Evolutionary conservation across 768 basidiomycete species (phyloP).

Genomic region (Pleurotus djamor): DNA sequence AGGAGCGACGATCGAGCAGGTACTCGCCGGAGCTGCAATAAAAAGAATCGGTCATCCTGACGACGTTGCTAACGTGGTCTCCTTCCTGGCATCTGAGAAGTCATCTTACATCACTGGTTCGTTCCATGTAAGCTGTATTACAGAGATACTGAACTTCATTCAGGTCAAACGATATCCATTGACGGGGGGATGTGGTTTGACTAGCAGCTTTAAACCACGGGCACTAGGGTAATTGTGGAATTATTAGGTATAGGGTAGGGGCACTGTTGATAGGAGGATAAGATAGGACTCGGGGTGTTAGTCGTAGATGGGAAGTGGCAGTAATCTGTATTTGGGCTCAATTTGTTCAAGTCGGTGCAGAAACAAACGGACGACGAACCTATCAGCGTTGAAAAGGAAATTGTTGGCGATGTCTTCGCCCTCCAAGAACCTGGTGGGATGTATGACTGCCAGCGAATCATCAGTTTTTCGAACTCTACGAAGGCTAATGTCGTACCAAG

Average conservation of each 20-base stretch:
- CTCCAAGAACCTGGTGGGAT: constrained; percentile 86
- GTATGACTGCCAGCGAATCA: constrained; percentile 54
- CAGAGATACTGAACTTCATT: background rate
- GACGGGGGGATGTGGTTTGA: constrained; percentile 2
- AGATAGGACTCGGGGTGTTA: constrained; percentile 19
- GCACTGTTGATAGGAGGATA: background rate
- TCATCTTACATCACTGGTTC: constrained; percentile 31
- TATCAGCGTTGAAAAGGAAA: constrained; percentile 89
- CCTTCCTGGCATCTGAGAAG: constrained; percentile 30
- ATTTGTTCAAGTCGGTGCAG: constrained; percentile 7
- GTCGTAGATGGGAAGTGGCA: constrained; percentile 76
- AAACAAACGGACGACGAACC: constrained; percentile 31
- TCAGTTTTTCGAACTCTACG: background rate
- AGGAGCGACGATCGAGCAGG: background rate
- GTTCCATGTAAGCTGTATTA: constrained; percentile 7
- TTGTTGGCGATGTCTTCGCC: constrained; percentile 92
- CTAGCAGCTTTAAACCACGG: background rate
- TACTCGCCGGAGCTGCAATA: background rate
- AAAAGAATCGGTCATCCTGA: constrained; percentile 9
- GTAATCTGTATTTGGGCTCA: constrained; percentile 35
- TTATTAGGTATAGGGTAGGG: background rate
- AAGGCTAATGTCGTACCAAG: constrained; percentile 56
- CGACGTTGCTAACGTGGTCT: constrained; percentile 32
- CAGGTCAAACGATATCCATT: constrained; percentile 1
- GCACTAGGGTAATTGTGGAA: background rate